Conservation (phyloP, 2,329 filamentous ascomycete genomes). For the Ophiobolus disseminans region DNA sequence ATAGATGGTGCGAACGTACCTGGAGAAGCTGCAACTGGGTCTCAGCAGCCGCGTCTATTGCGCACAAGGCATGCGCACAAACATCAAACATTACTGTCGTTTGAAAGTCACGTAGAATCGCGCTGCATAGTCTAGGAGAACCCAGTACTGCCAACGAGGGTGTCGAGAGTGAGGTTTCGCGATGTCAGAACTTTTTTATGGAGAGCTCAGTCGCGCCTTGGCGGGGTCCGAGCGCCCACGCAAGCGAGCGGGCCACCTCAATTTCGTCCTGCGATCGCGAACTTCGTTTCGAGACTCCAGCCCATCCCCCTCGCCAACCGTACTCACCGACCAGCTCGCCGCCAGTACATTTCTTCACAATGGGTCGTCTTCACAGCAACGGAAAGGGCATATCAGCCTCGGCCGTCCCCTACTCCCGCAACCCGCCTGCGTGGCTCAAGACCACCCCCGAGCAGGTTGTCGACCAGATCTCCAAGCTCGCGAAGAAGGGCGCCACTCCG, state of each 20-base stretch:
- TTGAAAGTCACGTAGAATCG: not conserved
- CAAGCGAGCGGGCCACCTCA: constrained; percentile 32
- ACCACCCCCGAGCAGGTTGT: constrained; percentile 98
- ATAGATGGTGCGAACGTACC: constrained; percentile 1
- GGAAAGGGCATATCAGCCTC: constrained; percentile 99
- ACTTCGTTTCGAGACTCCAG: constrained; percentile 27
- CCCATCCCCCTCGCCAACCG: constrained; percentile 29
- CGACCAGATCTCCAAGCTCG: constrained; percentile 99
- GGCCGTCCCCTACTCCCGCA: constrained; percentile 95
- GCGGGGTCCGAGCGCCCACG: constrained; percentile 4
- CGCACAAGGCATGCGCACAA: not conserved
- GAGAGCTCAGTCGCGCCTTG: not conserved
- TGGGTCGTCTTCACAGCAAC: constrained; percentile 99
- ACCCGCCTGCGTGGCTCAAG: constrained; percentile 94
- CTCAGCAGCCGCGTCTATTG: no score
- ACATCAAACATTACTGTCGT: not conserved
- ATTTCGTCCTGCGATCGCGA: constrained; percentile 13
- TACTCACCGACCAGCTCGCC: constrained; percentile 34
- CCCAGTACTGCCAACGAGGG: not conserved
- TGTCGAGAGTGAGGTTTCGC: no score
- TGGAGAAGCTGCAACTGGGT: not conserved
- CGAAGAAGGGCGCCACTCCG: constrained; percentile 97
- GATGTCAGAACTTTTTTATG: constrained; percentile 15
- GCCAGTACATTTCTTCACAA: constrained; percentile 58
- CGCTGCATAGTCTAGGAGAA: not conserved